Base-by-base conservation (phyloP, 2,329 filamentous ascomycete species). In the Microdochium trichocladiopsis region DNA sequence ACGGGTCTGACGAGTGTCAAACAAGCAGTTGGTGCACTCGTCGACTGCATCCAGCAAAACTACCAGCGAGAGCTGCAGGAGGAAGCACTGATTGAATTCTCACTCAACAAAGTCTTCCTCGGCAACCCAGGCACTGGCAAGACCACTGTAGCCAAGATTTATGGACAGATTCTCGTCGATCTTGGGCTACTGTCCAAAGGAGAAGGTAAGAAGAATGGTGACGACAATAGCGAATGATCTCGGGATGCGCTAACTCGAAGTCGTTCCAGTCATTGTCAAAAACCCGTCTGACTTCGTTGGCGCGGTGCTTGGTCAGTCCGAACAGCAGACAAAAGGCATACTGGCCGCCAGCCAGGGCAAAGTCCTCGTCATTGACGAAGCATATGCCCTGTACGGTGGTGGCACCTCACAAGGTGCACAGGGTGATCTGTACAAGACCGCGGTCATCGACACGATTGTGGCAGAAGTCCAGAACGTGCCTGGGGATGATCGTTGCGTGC, bases 81-180 rank as follows among this genome's bases (percentile, higher is more conserved):
- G 58, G 69, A 85, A 60, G 74, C 77, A 0, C 63, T 75, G 0
- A 69, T 90, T 0, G 68, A 84, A 51, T 83, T 82, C 50, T 81
- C 76, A 0, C 71, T 90, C 0, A 91, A 90, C 62, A 73, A 77
- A 8, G 80, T 90, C 2, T 89, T 92, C 52, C 62, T 90, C 0
- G 88, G 88, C 0, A 79, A 75, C 1, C 88, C 88, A 0, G 88
- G 88, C 0, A 92, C 88, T 0, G 87, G 88, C 0, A 92, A 91
- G 59, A 91, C 88, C 0, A 84, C 85, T 0, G 83, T 92, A 0
- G 88, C 86, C 0, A 89, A 87, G 61, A 66, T 90, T 0, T 91
- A 90, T 57, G 87, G 84, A 0, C 68, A 75, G 37, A 84, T 92
- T 2, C 71, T 92, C 1, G 82, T 78, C 0, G 80, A 88, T 51